These are phyloP conservation scores for Pisolithus thermaeus DNA, from an alignment of 1,284 basidiomycete species.

Conservation along the genomic window DNA sequence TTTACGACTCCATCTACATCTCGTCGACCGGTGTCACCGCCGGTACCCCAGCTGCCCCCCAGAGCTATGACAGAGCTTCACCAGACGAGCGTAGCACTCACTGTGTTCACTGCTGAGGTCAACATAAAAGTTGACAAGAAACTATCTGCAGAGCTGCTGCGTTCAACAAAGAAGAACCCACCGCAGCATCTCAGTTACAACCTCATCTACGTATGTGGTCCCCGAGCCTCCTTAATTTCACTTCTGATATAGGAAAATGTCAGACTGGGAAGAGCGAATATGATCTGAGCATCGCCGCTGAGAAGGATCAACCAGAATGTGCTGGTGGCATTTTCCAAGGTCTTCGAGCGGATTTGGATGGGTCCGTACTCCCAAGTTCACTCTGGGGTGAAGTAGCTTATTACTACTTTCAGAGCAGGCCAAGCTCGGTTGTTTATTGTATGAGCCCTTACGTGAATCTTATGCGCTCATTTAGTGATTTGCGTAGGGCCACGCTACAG, in stretches of 20 bases:
- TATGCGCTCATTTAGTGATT: neutral
- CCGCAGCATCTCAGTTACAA: slow-evolving; percentile 76
- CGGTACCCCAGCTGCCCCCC: slow-evolving; percentile 32
- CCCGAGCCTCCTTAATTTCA: neutral
- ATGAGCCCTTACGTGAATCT: slow-evolving; percentile 16
- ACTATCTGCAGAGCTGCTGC: slow-evolving; percentile 73
- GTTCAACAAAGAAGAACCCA: slow-evolving; percentile 94
- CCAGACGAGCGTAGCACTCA: slow-evolving; percentile 67
- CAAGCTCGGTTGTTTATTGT: slow-evolving; percentile 76
- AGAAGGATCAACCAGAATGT: slow-evolving; percentile 46
- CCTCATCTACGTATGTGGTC: slow-evolving; percentile 73
- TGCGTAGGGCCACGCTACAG: slow-evolving; percentile 69
- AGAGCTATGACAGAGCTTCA: slow-evolving; percentile 55
- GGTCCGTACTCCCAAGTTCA: slow-evolving; percentile 39
- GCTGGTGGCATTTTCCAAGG: slow-evolving; percentile 80
- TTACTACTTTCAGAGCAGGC: slow-evolving; percentile 41
- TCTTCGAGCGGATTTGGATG: slow-evolving; percentile 76
- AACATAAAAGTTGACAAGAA: slow-evolving; percentile 70
- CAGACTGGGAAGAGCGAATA: slow-evolving; percentile 88
- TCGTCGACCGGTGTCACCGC: slow-evolving; percentile 27
- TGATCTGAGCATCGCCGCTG: slow-evolving; percentile 68
- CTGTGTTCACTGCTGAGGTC: slow-evolving; percentile 81
- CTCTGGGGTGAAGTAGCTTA: slow-evolving; percentile 9
- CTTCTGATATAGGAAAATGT: neutral
- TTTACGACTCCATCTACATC: slow-evolving; percentile 44